Base-by-base conservation (phyloP, 2,329 filamentous ascomycete species). In the Aspergillus sp. region DNA sequence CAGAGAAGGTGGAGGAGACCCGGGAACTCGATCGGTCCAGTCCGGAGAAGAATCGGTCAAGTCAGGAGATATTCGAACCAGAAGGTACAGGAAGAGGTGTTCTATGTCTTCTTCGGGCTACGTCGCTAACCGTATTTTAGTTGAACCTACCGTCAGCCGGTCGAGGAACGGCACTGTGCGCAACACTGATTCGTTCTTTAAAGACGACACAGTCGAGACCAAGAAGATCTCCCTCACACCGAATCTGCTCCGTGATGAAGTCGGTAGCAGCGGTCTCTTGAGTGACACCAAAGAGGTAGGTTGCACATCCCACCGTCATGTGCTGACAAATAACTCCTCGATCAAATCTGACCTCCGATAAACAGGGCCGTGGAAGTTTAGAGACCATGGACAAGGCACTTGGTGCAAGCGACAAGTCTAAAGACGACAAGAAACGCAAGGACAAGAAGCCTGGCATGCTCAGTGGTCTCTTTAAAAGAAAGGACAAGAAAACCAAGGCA, bases 171-270 rank as follows among this genome's bases (percentile, higher is more conserved):
- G 91, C 40, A 93, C 89, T 19, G 82, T 96, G 42, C 84, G 93
- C 58, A 95, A 95, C 68, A 93, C 91, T 4, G 93, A 97, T 72
- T 96, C 93, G 1, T 97, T 97, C 78, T 97, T 97, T 79, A 96
- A 91, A 71, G 94, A 97, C 66, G 93, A 99, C 66, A 91, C 85
- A 29, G 88, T 91, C 34, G 94, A 97, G 72, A 97, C 94, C 2
- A 91, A 95, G 72, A 97, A 97, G 76, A 97, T 99, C 61, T 96
- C 92, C 0, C 82, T 99, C 42, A 99, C 94, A 3, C 94, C 94
- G 1, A 96, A 96, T 62, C 76, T 99, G 49, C 77, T 97, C 38
- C 86, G 93, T 40, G 93, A 97, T 60, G 92, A 97, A 58, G 76
- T 77, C 10, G 71, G 58, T 54, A 63, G 53, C 44, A 61, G 52